Base-by-base conservation (phyloP, 2,329 filamentous ascomycete species). In the Lachnum nothofagi region DNA sequence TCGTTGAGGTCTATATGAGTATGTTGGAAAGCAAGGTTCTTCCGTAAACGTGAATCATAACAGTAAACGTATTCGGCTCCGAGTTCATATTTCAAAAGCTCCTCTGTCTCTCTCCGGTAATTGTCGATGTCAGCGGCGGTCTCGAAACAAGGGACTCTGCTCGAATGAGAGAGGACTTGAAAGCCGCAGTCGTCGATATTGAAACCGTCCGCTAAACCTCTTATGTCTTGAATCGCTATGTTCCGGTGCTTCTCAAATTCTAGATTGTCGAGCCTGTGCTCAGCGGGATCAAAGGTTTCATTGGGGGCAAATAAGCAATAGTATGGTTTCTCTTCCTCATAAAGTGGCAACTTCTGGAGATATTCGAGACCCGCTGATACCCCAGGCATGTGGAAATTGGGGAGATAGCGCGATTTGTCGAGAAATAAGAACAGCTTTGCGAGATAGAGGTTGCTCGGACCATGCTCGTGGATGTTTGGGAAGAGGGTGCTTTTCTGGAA, bases 211-310 rank as follows among this genome's bases (percentile, higher is more conserved):
- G 33, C n/a, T 7, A 42, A 17, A 10, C 45, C 34, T 17, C 56
- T 31, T 4, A 58, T 52, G 23, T 58, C 50, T 6, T 41, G 22
- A n/a, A 58, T 51, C 4, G 9, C 8, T 12, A 59, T 53, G 7
- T 46, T 39, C 1, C 35, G 17, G 31, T 45, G 22, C 24, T 43
- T 29, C 27, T 55, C 54, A 34, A 55, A 57, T 37, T 59, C 54
- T 1, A 58, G 43, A 38, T 56, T 58, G 25, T 55, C 46, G 3
- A 54, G 27, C 17, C 51, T 50, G 7, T 53, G 20, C 2, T 42
- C 25, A 41, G 52, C 38, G 4, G 49, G 50, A 46, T 54, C 44
- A 27, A 53, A 60, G 5, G 27, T 24, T 10, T 48, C 46, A 16
- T 20, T 17, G 8, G 46, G 46, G 17, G 39, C 19, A 9, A 48